Conservation (phyloP, 2,329 filamentous ascomycete species). For the Hysterium pulicare region DNA sequence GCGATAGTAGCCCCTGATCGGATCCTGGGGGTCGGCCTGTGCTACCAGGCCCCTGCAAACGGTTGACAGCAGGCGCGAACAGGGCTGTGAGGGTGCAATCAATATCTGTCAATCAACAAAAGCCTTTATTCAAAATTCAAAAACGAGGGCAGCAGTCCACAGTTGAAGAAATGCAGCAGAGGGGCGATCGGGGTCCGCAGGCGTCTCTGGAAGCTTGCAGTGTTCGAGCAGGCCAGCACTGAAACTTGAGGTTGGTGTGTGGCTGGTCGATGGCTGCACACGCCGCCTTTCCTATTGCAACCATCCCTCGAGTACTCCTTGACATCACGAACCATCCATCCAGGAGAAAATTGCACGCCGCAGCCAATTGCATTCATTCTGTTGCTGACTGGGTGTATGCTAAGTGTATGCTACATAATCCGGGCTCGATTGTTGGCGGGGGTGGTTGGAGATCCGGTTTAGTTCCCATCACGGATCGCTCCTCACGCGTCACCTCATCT, state of each 20-base stretch:
- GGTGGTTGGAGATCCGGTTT: too few relatives aligned
- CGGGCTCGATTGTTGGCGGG: too few relatives aligned
- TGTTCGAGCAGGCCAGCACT: constrained; percentile 18
- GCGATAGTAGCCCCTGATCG: background rate
- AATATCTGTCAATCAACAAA: too few relatives aligned
- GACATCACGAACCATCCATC: constrained; percentile 23
- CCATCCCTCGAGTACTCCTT: constrained; percentile 10
- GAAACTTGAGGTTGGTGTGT: constrained; percentile 25
- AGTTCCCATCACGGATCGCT: too few relatives aligned
- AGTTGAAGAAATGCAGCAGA: background rate
- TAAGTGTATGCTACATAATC: background rate
- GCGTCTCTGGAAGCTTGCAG: constrained; percentile 19
- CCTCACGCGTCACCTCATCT: too few relatives aligned
- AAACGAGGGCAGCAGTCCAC: too few relatives aligned
- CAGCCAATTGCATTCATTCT: too few relatives aligned
- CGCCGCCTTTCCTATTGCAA: background rate
- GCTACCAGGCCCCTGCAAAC: constrained; percentile 2
- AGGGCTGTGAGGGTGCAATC: background rate
- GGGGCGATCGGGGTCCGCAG: background rate
- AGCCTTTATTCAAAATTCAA: too few relatives aligned
- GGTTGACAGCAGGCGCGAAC: too few relatives aligned
- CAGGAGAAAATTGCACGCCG: too few relatives aligned
- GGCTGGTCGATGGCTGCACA: constrained; percentile 24
- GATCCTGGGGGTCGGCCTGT: background rate
- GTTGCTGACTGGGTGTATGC: background rate